phyloP scores from a whole-genome alignment of 305 asterid species.

The Rubia peregrina region DNA sequence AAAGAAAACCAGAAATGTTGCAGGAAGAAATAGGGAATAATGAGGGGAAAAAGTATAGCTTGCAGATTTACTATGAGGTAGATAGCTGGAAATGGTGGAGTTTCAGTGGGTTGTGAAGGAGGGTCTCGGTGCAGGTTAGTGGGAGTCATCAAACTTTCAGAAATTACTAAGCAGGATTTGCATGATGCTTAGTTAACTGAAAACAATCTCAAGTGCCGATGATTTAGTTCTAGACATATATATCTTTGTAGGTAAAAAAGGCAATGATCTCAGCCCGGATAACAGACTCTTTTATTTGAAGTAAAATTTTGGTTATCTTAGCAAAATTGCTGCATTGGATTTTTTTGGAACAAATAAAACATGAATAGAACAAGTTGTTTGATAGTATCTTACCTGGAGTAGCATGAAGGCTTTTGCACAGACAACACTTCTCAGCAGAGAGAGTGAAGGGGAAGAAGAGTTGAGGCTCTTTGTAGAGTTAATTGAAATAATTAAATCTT shows the following conservation, averaged over 20 bases:
- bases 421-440: constrained; percentile 62
- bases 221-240: neutral
- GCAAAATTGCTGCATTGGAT: neutral
- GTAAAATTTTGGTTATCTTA: neutral
- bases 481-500: constrained; percentile 68
- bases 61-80: too few species aligned
- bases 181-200: too few species aligned
- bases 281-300: neutral
- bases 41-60: too few species aligned
- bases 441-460: constrained; percentile 35
- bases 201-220: neutral
- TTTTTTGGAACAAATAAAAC: neutral
- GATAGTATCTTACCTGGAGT: constrained; percentile 45
- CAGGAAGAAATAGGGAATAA: too few species aligned
- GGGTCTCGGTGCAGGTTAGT: too few species aligned
- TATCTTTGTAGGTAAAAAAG: neutral
- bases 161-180: too few species aligned
- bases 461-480: constrained; percentile 46
- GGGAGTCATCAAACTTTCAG: too few species aligned
- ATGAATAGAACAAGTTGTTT: neutral
- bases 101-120: too few species aligned
- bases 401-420: constrained; percentile 97
- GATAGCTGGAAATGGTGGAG: too few species aligned
- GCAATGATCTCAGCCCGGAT: neutral
- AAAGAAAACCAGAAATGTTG: too few species aligned